Base-by-base conservation (phyloP, 2,329 filamentous ascomycete species). In the Aspergillus neotritici region DNA sequence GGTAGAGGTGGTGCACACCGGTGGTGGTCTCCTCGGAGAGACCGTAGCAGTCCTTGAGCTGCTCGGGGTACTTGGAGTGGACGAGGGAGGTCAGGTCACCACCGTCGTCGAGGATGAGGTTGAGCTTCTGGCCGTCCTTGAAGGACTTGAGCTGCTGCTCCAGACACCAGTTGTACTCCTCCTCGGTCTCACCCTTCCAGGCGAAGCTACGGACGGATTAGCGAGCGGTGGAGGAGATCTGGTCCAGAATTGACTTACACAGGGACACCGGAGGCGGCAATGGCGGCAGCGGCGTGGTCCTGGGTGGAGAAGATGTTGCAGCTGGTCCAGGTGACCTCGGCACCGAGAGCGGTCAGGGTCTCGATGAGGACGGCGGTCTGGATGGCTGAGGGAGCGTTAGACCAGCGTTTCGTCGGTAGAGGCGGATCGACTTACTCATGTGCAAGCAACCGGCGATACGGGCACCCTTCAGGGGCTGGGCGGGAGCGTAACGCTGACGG, bases 231-330 rank as follows among this genome's bases (percentile, higher is more conserved):
- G 5, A 12, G n/a, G 7, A 11, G 11, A 8, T 4, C 25, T 3
- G 37, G 16, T 5, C 25, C 15, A 35, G 12, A 80, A 63, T 25
- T 9, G 31, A 64, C 72, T 56, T 73, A 75, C 72, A 98, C 91
- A 63, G 91, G 90, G 55, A 94, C 85, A 70, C 91, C 93, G 42
- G 83, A 78, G 45, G 91, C 93, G 60, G 93, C 93, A 75, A 98
- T 96, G 70, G 93, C 93, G 57, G 93, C 90, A 43, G 93, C 93
- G 63, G 93, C 93, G 76, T 97, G 91, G 76, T 97, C 93, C 75
- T 96, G 91, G 62, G 91, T 97, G 70, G 86, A 93, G 85, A 96
- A 98, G 75, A 98, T 97, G 83, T 98, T 97, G 86, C 93, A 98
- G 62, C 86, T 93, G 50, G 91, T 86, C 93, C 93, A 97, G 68